Base-by-base conservation (phyloP, 306 rosid genomes). In the Potentilla sterilis region DNA sequence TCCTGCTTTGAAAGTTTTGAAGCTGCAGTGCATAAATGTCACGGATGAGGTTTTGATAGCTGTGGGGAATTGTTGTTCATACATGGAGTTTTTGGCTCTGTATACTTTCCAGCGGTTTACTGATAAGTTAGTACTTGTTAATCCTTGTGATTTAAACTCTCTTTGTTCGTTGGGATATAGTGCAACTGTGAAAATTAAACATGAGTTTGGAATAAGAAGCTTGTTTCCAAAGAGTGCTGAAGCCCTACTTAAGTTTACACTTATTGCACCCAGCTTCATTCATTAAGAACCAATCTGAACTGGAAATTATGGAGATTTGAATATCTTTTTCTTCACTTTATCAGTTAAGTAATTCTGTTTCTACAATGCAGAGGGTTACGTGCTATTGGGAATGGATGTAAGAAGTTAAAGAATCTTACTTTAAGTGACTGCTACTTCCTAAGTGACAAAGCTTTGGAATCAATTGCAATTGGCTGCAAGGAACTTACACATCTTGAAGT, bases 401-500 rank as follows among this genome's bases (percentile, higher is more conserved):
- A 89, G 91, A 96, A 92, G 90, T 86, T 96, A 80, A 96, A 87
- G 79, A 88, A 86, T 78, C 87, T 95, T 79, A 90, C 88, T 79
- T 78, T 92, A 64, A 90, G 94, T 58, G 99, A 96, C 81, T 92
- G 99, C 82, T 90, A 87, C 87, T 88, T 87, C 81, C 84, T 96
- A 83, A 89, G 91, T 70, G 98, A 90, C 84, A 92, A 78, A 78
- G 95, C 97, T 48, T 86, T 96, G 91, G 97, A 96, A 81, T 89
- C 93, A 81, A 91, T 96, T 88, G 97, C 98, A 49, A 75, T 69
- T 57, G 98, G 99, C 73, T 96, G 99, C 83, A 81, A 92, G 88
- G 93, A 85, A 78, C 98, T 96, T 37, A 89, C 89, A 58, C 92
- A 96, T 83, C 97, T 96, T 58, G 97, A 92, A 86, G 91, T 96